Evolutionary conservation across 2,329 filamentous ascomycete genomes (phyloP), one percentile per base, ranked within the genome.

Genomic region (Fusarium floridanum): DNA sequence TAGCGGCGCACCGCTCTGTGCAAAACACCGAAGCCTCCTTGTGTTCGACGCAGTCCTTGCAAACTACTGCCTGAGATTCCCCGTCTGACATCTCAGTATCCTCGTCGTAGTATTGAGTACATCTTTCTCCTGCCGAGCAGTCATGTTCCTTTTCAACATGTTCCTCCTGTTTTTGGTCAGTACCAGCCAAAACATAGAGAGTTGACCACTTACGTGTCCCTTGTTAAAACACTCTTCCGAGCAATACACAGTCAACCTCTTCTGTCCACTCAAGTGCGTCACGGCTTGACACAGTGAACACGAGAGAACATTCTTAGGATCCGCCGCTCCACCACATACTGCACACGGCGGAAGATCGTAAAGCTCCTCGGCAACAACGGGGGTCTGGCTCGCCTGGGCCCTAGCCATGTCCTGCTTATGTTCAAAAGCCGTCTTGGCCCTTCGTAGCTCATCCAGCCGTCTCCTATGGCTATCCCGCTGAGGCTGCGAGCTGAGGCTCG

Each of bases 361-460:
- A 10, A 85, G 76, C 61, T 83, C 78, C 37, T 83, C 80, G 4
- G 76, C 79, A 24, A 80, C 73, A 29, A 70, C 68, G 24, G 73
- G 70, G 61, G 74, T 78, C 55, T 83, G 79, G 64, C 78, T 77
- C 65, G 77, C 76, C 43, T 79, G 79, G 48, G 76, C 79, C 61
- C 76, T 82, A 76, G 77, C 79, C 80, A 83, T 84, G 79, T 76
- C 82, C 78, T 80, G 81, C 72, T 83, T 83, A 75, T 84, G 86
- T 76, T 87, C 86, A 81, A 87, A 86, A 10, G 86, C 86, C 67
- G 83, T 85, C 76, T 85, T 87, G 32, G 87, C 87, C 66, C 87
- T 81, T 20, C 82, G 83, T 5, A 88, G 81, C 75, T 88, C 86
- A 65, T 87, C 85, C 4, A 88, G 78, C 11, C 85, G 83, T 62